Evolutionary conservation across 495 filamentous ascomycete genomes (phyloP), one percentile per base, ranked within the genome.

Genomic region (Antarctomyces pellizariae): DNA sequence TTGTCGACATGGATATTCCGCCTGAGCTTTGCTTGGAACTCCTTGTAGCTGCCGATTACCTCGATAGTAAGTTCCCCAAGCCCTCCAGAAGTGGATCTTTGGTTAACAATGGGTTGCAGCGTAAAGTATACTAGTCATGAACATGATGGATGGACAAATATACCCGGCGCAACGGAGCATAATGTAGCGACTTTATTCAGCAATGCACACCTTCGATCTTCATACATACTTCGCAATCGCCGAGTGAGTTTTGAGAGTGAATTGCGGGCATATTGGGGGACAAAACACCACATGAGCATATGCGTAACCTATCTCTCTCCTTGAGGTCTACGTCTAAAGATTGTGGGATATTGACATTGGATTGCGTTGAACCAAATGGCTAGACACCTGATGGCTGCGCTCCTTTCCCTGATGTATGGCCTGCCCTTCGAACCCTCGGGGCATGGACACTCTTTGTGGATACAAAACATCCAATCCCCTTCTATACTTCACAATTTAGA

Each of bases 1-100:
- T 92, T 12, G 66, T 78, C 3, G 86, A 97, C 47, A 82, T 92
- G 77, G 80, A 92, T 11, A 61, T 68, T 13, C 67, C 75, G 17
- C 57, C 66, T 0, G 71, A 84, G 46, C 36, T 86, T 22, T 73
- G 71, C 39, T 42, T 93, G 42, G 68, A 91, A 46, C 47, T 91
- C 39, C 48, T 92, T 41, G 74, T 82, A 59, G 71, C 75, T 14
- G 69, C 77, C 22, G 72, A 93, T 54, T 84, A 66, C 54, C 45
- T 48, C 43, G 46, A 52, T 30, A 39, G 51, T 49, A 38, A 46
- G 49, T 28, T 25, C 19, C 18, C 19, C 3, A 12, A 7, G 20
- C 24, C 29, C 8, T 9, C 8, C n/a, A 7, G 9, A 18, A 12
- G 34, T 35, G 24, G 13, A 19, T 24, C 25, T 24, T 34, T 16